These are phyloP conservation scores for Pseudogymnoascus sp. DNA, from an alignment of 2,329 filamentous ascomycete genomes.

Conservation along the genomic window DNA sequence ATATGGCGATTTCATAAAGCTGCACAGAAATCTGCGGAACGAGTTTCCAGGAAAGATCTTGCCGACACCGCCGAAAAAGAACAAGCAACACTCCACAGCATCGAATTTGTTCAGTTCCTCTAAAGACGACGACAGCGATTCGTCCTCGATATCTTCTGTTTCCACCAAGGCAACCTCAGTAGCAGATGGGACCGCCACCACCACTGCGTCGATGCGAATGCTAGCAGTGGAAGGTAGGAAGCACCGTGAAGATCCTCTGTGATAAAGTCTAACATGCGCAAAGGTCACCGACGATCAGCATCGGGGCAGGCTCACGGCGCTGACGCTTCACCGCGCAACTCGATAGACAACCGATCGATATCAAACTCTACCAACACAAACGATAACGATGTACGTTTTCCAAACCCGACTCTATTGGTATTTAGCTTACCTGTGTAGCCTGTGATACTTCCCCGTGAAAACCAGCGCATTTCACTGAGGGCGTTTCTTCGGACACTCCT, in stretches of 20 bases:
- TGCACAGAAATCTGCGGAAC: constrained; percentile 70
- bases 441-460: constrained; percentile 66
- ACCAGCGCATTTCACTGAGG: constrained; percentile 81
- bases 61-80: constrained; percentile 82
- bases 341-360: constrained; percentile 27
- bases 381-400: constrained; percentile 1
- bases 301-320: constrained; percentile 14
- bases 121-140: constrained; percentile 60
- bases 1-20: constrained; percentile 77
- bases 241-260: background rate
- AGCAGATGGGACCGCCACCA: constrained; percentile 11
- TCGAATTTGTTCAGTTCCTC: constrained; percentile 45
- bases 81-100: constrained; percentile 67
- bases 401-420: background rate
- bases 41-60: constrained; percentile 89
- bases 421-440: background rate
- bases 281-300: constrained; percentile 16
- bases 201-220: constrained; percentile 22
- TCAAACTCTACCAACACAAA: background rate
- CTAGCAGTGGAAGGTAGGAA: constrained; percentile 36
- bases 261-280: constrained; percentile 10
- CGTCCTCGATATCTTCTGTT: constrained; percentile 60
- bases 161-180: constrained; percentile 22
- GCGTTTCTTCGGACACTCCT: constrained; percentile 84
- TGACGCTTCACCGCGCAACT: background rate